Percentiles rank a stretch among this genome's conserved stretches.
Evolutionary conservation across 768 basidiomycete species (phyloP).

Genomic region (Termitomyces eurrhizus): DNA sequence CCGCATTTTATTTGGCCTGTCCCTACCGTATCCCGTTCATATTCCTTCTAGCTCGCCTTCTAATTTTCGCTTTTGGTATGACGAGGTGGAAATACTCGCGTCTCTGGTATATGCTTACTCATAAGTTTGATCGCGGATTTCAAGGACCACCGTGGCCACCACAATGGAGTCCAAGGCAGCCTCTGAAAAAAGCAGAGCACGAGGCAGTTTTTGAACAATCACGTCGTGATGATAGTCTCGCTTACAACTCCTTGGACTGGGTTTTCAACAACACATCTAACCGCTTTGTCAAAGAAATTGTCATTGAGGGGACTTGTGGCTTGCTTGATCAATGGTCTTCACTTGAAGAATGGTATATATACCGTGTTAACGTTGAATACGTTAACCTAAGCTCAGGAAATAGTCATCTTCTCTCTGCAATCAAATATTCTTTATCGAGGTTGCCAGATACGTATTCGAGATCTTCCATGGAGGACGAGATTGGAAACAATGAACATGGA

Average conservation of each 20-base stretch:
- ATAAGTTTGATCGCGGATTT: too few relatives aligned
- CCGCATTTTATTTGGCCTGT: neutral
- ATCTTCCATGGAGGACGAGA: neutral
- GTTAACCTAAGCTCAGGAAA: neutral
- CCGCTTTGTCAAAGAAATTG: neutral
- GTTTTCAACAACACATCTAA: neutral
- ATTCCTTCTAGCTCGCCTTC: neutral
- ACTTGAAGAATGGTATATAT: too few relatives aligned
- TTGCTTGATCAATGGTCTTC: neutral
- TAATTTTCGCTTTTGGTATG: neutral
- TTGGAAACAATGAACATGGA: neutral
- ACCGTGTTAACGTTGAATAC: too few relatives aligned
- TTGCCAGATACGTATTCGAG: neutral
- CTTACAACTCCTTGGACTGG: neutral
- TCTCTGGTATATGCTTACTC: too few relatives aligned
- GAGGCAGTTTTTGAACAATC: neutral
- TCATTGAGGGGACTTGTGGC: neutral
- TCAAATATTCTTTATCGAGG: neutral
- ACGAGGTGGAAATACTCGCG: too few relatives aligned
- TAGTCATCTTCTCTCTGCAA: neutral
- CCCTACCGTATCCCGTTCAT: neutral
- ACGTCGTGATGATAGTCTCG: neutral
- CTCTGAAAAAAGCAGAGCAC: neutral
- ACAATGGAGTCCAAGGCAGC: too few relatives aligned
- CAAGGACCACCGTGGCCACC: too few relatives aligned